Evolutionary conservation across 148 eudicot species (phyloP).

Genomic region (Cornus suecica): DNA sequence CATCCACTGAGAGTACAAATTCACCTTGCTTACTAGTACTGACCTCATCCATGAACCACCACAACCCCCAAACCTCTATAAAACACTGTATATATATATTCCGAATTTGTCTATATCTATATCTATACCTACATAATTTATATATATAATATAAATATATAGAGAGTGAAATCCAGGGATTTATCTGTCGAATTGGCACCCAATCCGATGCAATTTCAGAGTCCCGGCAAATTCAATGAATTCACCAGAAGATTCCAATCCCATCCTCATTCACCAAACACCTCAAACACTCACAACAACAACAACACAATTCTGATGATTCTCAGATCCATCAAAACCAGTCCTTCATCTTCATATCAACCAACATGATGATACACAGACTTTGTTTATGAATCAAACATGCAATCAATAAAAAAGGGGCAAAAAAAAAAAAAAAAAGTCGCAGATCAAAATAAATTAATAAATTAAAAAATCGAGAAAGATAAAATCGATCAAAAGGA

Average conservation of each 20-base stretch:
- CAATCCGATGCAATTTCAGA: constrained; percentile 10
- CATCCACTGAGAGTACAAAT: constrained; percentile 13
- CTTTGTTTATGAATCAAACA: neutral
- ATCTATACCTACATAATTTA: neutral
- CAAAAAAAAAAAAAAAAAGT: neutral
- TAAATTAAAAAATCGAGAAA: too few species aligned
- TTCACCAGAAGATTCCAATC: constrained; percentile 64
- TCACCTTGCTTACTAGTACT: constrained; percentile 21
- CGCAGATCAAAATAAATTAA: neutral
- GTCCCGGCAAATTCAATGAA: constrained; percentile 26
- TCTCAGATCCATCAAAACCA: constrained; percentile 7
- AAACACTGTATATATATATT: too few species aligned
- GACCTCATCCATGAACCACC: constrained; percentile 37
- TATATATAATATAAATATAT: neutral
- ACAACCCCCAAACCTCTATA: neutral
- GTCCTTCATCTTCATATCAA: neutral
- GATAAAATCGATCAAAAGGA: neutral
- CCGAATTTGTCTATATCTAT: neutral
- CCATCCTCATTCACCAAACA: constrained; percentile 48
- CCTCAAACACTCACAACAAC: constrained; percentile 18
- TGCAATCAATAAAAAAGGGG: neutral
- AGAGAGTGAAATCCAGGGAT: neutral
- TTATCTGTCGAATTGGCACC: constrained; percentile 11
- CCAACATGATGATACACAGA: neutral
- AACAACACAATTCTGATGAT: neutral